Conservation (phyloP, 331 rosid genomes). For the Quercus lobata region DNA sequence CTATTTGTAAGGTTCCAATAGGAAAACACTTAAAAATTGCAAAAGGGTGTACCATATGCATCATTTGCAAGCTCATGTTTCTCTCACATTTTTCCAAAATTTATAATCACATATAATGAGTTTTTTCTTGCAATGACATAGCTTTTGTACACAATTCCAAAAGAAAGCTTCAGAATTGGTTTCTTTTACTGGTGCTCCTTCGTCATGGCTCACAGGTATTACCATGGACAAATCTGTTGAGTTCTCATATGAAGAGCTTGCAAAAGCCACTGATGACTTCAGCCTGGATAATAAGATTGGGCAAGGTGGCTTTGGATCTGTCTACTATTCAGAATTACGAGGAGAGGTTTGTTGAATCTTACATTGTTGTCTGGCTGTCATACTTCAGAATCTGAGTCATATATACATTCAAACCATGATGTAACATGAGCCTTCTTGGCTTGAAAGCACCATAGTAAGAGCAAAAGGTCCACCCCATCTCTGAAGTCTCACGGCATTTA, state of each 20-base stretch:
- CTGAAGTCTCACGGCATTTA: neutral
- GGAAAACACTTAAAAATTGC: neutral
- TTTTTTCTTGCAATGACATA: neutral
- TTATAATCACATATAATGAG: neutral
- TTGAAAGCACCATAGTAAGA: neutral
- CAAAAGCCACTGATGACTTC: constrained; percentile 67
- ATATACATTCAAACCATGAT: neutral
- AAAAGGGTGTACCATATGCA: too few relatives aligned
- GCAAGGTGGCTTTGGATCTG: constrained; percentile 89
- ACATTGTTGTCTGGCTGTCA: neutral
- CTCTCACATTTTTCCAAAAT: too few relatives aligned
- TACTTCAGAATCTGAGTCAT: neutral
- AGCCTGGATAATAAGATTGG: constrained; percentile 70
- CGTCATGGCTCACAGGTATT: constrained; percentile 58
- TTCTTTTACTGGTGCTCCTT: constrained; percentile 15
- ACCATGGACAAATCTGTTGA: constrained; percentile 88
- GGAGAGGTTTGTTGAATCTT: constrained; percentile 66
- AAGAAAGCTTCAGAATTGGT: constrained; percentile 43
- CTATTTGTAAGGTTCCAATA: neutral
- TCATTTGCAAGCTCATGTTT: too few relatives aligned
- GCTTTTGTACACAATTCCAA: neutral
- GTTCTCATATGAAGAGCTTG: constrained; percentile 79
- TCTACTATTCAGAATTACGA: constrained; percentile 81
- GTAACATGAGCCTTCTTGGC: neutral
- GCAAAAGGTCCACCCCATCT: neutral